Base-by-base conservation (phyloP, 176 grass and related monocot species). In the Hsuehochloa calcarea region DNA sequence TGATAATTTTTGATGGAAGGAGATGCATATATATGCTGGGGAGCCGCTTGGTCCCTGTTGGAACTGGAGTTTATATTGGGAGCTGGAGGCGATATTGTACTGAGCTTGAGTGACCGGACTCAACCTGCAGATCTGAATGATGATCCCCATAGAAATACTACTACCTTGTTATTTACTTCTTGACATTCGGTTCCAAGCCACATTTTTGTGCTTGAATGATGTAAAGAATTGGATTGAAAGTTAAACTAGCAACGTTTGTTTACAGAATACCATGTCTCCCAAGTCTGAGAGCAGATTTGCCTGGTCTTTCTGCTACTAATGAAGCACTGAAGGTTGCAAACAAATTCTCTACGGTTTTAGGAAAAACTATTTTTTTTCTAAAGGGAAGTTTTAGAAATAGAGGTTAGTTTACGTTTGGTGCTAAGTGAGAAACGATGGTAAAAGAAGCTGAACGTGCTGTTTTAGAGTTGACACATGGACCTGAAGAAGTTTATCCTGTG, bases 171-270 rank as follows among this genome's bases (percentile, higher is more conserved):
- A 11, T 62, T 72, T 65, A 8, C 27, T 74, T 74, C 75, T 77
- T 83, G 83, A 49, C 84, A 52, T 78, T 62, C 25, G 8, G 61
- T 54, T 80, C 61, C 29, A 67, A 74, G 85, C 85, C 39, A 45
- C 29, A 75, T 84, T 80, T 90, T 79, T 75, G 74, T 87, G 74
- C 75, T 80, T 87, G 80, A 79, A 37, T 68, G 68, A 62, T 75
- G 74, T 62, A 72, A 79, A 80, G 68, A 46, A 63, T 75, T 49
- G 72, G 10, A 74, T 40, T 78, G 35, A 14, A 19, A 11, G 58
- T 26, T 61, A 15, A 83, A 7, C 17, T 54, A 34, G 16, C 6
- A 13, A 35, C 15, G 6, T 47, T 23, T 76, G 43, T 65, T 74
- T 50, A 37, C 29, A 51, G 13, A 50, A 52, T 19, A 40, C 58